Conservation (phyloP, 2,329 filamentous ascomycete genomes). For the Lecanicillium sp. region DNA sequence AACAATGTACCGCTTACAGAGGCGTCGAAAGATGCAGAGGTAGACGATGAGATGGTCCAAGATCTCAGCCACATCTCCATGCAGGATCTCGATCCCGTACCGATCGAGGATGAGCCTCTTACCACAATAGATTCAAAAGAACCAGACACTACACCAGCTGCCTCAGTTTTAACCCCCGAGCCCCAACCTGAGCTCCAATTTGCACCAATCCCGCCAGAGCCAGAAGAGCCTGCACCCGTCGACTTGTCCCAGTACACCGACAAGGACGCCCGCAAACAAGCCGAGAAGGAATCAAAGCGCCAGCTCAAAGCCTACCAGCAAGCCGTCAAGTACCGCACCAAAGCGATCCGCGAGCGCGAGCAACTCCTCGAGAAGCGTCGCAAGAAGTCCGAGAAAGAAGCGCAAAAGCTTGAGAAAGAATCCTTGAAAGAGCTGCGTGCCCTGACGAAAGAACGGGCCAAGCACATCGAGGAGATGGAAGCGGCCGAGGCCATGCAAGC, state of each 20-base stretch:
- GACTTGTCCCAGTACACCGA: constrained; percentile 55
- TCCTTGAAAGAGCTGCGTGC: constrained; percentile 23
- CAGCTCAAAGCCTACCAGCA: constrained; percentile 59
- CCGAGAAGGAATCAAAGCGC: constrained; percentile 61
- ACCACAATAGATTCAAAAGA: neutral
- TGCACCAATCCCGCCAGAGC: constrained; percentile 39
- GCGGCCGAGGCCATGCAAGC: constrained; percentile 17
- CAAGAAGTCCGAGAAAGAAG: constrained; percentile 38
- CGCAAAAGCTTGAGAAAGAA: constrained; percentile 26
- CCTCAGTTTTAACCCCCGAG: no score
- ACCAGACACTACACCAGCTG: no score
- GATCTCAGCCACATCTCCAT: constrained; percentile 22
- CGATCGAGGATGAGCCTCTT: constrained; percentile 29
- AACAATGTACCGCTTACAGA: neutral
- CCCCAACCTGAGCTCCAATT: neutral
- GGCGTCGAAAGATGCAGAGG: constrained; percentile 1
- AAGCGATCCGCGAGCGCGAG: constrained; percentile 55
- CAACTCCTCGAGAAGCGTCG: constrained; percentile 52
- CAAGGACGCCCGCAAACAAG: constrained; percentile 60
- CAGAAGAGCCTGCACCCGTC: constrained; percentile 49
- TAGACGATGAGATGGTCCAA: constrained; percentile 11
- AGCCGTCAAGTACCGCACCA: constrained; percentile 60
- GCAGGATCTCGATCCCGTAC: constrained; percentile 34
- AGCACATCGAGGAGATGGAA: constrained; percentile 25
- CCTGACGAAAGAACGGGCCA: constrained; percentile 23